Conservation (phyloP, 2,329 filamentous ascomycete species). For the Colletotrichum cordylinicola region DNA sequence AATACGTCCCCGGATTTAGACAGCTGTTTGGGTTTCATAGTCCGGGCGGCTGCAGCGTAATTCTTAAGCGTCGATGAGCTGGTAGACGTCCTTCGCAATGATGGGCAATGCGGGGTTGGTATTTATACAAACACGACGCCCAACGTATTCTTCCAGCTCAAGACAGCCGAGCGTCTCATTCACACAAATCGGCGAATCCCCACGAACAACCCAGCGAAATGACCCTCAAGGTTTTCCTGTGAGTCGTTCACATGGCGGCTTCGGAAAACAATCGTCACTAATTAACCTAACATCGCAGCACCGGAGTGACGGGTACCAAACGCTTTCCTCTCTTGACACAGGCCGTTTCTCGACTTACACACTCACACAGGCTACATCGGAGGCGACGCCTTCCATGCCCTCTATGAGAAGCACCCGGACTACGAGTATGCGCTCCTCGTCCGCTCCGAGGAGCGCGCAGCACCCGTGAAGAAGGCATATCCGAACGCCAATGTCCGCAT, state of each 20-base stretch:
- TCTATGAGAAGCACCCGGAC: slow-evolving; percentile 51
- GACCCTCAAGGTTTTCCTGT: slow-evolving; percentile 48
- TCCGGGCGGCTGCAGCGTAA: neutral
- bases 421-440: slow-evolving; percentile 52
- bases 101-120: neutral
- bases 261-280: neutral
- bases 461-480: slow-evolving; percentile 49
- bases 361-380: slow-evolving; percentile 53
- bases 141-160: neutral
- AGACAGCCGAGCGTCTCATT: neutral
- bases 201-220: slow-evolving; percentile 27
- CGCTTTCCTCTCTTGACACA: neutral
- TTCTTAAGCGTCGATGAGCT: slow-evolving; percentile 3
- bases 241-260: slow-evolving; percentile 20
- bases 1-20: neutral
- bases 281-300: slow-evolving; percentile 32
- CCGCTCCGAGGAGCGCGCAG: slow-evolving; percentile 50
- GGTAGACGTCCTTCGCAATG: neutral
- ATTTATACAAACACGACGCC: neutral
- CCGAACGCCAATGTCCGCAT: slow-evolving; percentile 45
- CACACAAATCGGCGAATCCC: neutral
- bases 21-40: neutral
- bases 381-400: slow-evolving; percentile 51
- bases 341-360: neutral
- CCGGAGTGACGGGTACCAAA: slow-evolving; percentile 46